These are phyloP conservation scores for Kondoa subrosea DNA, from an alignment of 768 basidiomycete genomes.

Conservation along the genomic window DNA sequence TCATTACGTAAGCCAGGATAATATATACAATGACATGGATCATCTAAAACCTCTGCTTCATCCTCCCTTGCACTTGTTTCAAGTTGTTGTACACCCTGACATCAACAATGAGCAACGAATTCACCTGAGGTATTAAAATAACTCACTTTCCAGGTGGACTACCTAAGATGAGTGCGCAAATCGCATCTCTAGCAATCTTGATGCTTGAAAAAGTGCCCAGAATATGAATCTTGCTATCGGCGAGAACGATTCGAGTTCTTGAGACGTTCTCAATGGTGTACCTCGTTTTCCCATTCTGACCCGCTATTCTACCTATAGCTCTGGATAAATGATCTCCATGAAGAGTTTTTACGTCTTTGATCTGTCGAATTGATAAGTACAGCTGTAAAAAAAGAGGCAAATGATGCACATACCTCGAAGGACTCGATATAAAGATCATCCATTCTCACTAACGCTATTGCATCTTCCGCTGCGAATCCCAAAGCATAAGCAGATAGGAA, in stretches of 20 bases:
- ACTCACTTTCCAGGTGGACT: slow-evolving; percentile 79
- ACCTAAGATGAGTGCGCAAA: slow-evolving; percentile 75
- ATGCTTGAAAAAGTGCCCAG: slow-evolving; percentile 98
- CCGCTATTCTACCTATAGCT: slow-evolving; percentile 97
- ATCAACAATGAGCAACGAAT: not conserved
- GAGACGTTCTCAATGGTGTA: slow-evolving; percentile 97
- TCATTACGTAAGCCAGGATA: too few species aligned
- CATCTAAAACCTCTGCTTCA: not conserved
- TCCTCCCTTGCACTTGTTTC: not conserved
- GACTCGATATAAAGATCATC: slow-evolving; percentile 89
- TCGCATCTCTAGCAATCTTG: slow-evolving; percentile 87
- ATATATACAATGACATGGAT: too few species aligned
- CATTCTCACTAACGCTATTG: slow-evolving; percentile 80
- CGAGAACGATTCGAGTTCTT: slow-evolving; percentile 91
- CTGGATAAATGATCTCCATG: slow-evolving; percentile 97
- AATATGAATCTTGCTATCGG: slow-evolving; percentile 96
- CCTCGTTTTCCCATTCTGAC: slow-evolving; percentile 95
- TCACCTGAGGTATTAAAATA: too few species aligned
- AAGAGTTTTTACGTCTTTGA: slow-evolving; percentile 95
- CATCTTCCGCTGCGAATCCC: slow-evolving; percentile 94
- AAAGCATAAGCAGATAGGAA: slow-evolving; percentile 88
- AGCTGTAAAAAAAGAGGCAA: not conserved
- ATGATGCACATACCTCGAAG: slow-evolving; percentile 6
- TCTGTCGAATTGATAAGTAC: slow-evolving; percentile 39
- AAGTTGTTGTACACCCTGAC: not conserved